A percentile compares a stretch with the other conserved stretches of the same genome.
These are phyloP conservation scores for Agrocybe pediades DNA, from an alignment of 768 basidiomycete genomes.

Conservation along the genomic window DNA sequence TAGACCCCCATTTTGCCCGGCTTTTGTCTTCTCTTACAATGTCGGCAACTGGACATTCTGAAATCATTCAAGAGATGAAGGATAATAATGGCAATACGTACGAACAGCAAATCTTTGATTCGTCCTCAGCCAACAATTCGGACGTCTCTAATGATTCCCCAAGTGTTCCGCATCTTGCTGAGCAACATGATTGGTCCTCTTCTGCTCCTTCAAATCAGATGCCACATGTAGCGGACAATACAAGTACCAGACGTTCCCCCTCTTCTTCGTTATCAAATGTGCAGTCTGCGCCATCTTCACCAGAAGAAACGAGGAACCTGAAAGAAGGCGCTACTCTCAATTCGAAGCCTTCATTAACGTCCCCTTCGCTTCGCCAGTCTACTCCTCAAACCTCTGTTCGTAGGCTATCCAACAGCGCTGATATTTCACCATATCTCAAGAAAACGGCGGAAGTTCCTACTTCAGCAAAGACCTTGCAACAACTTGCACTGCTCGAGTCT, in stretches of 20 bases:
- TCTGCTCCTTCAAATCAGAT: constrained; percentile 10
- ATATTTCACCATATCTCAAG: constrained; percentile 71
- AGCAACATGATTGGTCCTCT: constrained; percentile 18
- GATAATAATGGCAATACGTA: background rate
- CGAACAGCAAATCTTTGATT: constrained; percentile 1
- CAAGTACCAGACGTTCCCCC: background rate
- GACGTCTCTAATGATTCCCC: constrained; percentile 17
- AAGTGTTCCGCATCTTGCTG: constrained; percentile 8
- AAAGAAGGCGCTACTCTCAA: background rate
- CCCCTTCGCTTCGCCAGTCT: constrained; percentile 20
- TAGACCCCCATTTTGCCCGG: constrained; percentile 75
- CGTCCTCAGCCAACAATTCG: constrained; percentile 12
- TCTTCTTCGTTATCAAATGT: background rate
- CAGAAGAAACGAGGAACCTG: background rate
- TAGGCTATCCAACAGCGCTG: constrained; percentile 53
- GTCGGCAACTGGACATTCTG: constrained; percentile 41
- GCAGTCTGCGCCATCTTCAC: background rate
- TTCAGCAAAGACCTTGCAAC: constrained; percentile 66
- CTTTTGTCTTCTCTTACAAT: constrained; percentile 63
- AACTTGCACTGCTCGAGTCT: constrained; percentile 69
- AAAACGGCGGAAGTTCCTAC: constrained; percentile 53
- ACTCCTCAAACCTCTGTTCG: constrained; percentile 36
- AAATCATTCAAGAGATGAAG: constrained; percentile 1
- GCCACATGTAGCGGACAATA: background rate
- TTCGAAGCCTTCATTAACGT: constrained; percentile 1